Evolutionary conservation across 169 alveolate genomes (phyloP).

Genomic region (Plasmodium inui): DNA sequence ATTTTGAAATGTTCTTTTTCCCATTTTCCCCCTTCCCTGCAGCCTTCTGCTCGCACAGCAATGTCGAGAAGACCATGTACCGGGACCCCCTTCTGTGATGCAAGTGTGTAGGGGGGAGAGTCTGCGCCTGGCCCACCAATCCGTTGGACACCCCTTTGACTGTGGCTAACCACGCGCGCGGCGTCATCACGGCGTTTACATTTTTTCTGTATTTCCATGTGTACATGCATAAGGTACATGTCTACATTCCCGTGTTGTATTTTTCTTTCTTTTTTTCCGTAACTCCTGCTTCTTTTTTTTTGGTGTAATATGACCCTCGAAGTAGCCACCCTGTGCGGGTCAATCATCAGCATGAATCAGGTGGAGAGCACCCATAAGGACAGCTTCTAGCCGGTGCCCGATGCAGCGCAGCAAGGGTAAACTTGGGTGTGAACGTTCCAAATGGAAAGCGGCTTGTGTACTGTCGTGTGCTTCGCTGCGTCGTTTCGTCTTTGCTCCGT

Average conservation of each 20-base stretch:
- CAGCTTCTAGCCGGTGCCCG: not conserved
- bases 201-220: not conserved
- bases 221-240: not conserved
- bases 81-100: conserved; percentile 35
- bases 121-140: not conserved
- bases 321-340: not conserved
- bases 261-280: not conserved
- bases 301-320: not conserved
- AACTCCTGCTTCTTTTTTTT: not conserved
- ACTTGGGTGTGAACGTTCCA: not conserved
- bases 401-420: not conserved
- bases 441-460: not conserved
- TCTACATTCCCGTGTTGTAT: not conserved
- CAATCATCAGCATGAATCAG: not conserved
- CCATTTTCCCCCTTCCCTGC: not conserved
- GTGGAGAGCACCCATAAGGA: not conserved
- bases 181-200: not conserved
- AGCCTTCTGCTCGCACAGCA: conserved; percentile 67
- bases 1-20: not conserved
- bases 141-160: not conserved
- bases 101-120: not conserved
- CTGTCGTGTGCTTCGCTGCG: not conserved
- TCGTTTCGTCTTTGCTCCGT: no score
- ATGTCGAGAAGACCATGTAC: conserved; percentile 47
- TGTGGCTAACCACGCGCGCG: not conserved